These are phyloP conservation scores for Schwanniomyces pseudopolymorphus DNA, from an alignment of 805 yeast genomes.

Conservation along the genomic window DNA sequence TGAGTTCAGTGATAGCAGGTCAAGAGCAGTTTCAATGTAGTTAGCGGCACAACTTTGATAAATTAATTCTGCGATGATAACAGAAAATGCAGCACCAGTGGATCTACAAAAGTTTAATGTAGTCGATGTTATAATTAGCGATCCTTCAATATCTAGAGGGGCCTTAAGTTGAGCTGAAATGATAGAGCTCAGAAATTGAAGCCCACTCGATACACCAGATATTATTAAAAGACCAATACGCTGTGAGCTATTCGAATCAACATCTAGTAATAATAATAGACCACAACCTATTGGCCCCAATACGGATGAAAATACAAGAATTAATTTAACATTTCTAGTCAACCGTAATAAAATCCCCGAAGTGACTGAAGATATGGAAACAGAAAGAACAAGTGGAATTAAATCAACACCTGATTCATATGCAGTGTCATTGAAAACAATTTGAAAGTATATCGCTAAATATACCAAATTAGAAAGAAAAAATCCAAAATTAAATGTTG, in stretches of 20 bases:
- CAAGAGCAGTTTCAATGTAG: slow-evolving; percentile 12
- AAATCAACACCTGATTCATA: slow-evolving; percentile 38
- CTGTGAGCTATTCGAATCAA: slow-evolving; percentile 18
- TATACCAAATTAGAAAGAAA: slow-evolving; percentile 39
- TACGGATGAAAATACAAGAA: slow-evolving; percentile 28
- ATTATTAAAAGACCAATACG: slow-evolving; percentile 34
- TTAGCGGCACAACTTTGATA: slow-evolving; percentile 19
- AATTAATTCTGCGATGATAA: slow-evolving; percentile 31
- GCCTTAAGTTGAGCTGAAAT: slow-evolving; percentile 38
- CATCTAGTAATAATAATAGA: slow-evolving; percentile 25
- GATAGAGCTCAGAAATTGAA: slow-evolving; percentile 36
- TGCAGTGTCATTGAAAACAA: slow-evolving; percentile 31
- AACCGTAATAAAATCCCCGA: slow-evolving; percentile 31
- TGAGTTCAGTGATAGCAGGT: slow-evolving; percentile 8
- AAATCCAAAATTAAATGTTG: slow-evolving; percentile 34
- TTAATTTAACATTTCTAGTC: slow-evolving; percentile 30
- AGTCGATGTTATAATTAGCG: slow-evolving; percentile 34
- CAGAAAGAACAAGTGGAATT: slow-evolving; percentile 34
- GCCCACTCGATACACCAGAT: slow-evolving; percentile 34
- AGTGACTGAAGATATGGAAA: slow-evolving; percentile 28
- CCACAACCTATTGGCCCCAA: slow-evolving; percentile 37
- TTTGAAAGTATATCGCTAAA: slow-evolving; percentile 40
- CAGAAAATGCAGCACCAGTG: slow-evolving; percentile 32
- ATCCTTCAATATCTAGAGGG: slow-evolving; percentile 34
- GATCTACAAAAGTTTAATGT: slow-evolving; percentile 33